phyloP scores from a whole-genome alignment of 345 rosid species.

The Salix caprea region DNA sequence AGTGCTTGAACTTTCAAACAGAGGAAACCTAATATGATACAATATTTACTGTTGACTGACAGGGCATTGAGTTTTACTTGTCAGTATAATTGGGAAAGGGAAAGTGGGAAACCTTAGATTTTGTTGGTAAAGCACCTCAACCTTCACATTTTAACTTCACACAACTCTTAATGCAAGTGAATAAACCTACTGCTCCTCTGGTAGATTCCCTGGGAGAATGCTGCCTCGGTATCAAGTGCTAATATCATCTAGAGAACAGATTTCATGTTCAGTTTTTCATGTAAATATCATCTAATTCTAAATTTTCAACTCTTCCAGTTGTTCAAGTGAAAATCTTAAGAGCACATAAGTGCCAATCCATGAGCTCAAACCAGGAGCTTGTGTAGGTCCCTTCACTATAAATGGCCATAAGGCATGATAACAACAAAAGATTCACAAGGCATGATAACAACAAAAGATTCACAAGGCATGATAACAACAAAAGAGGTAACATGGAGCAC shows the following conservation, averaged over 20 bases:
- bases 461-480: background rate
- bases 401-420: background rate
- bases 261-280: background rate
- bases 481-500: background rate
- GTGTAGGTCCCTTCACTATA: background rate
- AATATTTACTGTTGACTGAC: background rate
- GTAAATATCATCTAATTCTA: background rate
- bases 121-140: background rate
- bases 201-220: background rate
- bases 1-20: background rate
- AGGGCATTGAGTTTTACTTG: background rate
- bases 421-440: background rate
- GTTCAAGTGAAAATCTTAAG: background rate
- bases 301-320: background rate
- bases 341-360: background rate
- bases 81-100: background rate
- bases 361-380: background rate
- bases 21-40: background rate
- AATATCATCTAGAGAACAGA: background rate
- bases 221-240: background rate
- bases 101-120: background rate
- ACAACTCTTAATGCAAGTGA: background rate
- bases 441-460: background rate
- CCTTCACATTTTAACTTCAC: background rate
- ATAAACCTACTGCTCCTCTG: background rate